Conservation (phyloP, 108 stramenopile species). For the Pseudonitzschia multistriata region DNA sequence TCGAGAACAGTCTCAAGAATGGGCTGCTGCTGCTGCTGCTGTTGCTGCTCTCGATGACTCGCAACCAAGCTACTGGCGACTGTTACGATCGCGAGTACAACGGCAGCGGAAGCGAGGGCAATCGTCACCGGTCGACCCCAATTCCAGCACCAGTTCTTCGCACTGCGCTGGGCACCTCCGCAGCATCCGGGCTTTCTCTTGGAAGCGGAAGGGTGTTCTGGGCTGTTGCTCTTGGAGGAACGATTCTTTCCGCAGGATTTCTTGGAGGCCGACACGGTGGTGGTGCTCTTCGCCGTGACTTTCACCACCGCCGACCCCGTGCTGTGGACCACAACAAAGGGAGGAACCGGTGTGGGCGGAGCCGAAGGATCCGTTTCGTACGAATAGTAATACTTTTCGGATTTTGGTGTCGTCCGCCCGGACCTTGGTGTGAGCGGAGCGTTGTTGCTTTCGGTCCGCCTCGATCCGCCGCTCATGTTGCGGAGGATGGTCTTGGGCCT, state of each 20-base stretch:
- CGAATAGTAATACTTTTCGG: constrained; percentile 15
- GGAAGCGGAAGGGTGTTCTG: not conserved
- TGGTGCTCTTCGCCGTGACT: not conserved
- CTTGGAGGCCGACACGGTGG: not conserved
- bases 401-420: not conserved
- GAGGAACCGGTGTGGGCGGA: constrained; percentile 10
- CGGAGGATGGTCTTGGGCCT: not conserved
- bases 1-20: not conserved
- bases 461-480: constrained; percentile 1
- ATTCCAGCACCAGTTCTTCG: not conserved
- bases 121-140: constrained; percentile 5
- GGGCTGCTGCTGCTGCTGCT: not conserved
- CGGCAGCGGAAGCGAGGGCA: not conserved
- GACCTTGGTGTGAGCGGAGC: not conserved
- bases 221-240: not conserved
- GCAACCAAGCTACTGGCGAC: not conserved
- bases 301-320: constrained; percentile 9
- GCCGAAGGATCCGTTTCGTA: not conserved
- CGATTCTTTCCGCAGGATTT: not conserved
- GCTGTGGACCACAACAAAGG: constrained; percentile 14
- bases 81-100: constrained; percentile 8
- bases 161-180: not conserved
- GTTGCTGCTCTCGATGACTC: not conserved
- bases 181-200: not conserved
- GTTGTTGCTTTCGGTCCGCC: not conserved